phyloP scores from a whole-genome alignment of 768 basidiomycete genomes.

The Tricholoma sp. region DNA sequence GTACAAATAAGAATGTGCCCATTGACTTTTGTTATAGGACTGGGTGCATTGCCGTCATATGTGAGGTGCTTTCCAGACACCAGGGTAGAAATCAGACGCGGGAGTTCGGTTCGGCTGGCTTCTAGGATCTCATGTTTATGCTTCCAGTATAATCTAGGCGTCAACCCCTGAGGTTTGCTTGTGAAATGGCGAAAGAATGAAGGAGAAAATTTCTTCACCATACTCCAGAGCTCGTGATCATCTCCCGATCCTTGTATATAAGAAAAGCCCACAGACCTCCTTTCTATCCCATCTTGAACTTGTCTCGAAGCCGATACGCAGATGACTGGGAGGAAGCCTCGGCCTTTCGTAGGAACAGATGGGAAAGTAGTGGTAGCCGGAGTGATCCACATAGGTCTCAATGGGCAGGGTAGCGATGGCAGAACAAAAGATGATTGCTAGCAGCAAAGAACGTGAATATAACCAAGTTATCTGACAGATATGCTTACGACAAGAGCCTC shows the following conservation, averaged over 20 bases:
- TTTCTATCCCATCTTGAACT: conserved; percentile 52
- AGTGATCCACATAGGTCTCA: conserved; percentile 87
- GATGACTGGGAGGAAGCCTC: conserved; percentile 62
- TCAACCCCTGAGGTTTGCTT: conserved; percentile 58
- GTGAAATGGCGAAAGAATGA: background rate
- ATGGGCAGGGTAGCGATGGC: conserved; percentile 53
- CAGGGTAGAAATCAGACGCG: conserved; percentile 33
- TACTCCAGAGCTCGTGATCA: conserved; percentile 89
- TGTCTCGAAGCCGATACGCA: conserved; percentile 85
- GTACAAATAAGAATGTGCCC: conserved; percentile 39
- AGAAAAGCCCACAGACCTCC: conserved; percentile 63
- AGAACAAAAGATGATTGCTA: conserved; percentile 72
- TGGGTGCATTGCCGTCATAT: conserved; percentile 9
- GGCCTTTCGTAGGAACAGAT: conserved; percentile 22
- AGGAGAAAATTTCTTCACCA: conserved; percentile 35
- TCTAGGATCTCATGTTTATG: conserved; percentile 45
- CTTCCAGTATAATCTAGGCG: conserved; percentile 67
- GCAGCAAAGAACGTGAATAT: background rate
- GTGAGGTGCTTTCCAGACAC: conserved; percentile 11
- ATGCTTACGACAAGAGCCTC: conserved; percentile 54
- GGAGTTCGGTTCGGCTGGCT: conserved; percentile 44
- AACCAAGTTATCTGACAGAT: background rate
- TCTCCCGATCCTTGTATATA: conserved; percentile 96
- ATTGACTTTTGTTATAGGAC: conserved; percentile 28
- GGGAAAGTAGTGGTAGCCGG: conserved; percentile 57